Percentiles rank a stretch among this genome's conserved stretches.
These are phyloP conservation scores for Trichoderma sp. DNA, from an alignment of 2,329 filamentous ascomycete genomes.

Conservation along the genomic window DNA sequence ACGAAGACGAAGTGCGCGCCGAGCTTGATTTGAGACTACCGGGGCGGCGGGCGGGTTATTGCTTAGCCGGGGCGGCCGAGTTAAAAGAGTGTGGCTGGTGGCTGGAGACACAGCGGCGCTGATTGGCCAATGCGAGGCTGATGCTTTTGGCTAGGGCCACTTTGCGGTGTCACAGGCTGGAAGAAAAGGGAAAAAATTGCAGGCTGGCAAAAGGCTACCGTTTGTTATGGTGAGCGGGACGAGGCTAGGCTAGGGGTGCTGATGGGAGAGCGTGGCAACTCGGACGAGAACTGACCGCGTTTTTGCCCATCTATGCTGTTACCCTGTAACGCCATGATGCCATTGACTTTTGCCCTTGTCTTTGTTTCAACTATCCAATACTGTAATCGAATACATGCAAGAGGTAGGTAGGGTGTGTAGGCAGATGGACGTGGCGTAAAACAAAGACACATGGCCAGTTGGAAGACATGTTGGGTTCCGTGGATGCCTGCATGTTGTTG, in stretches of 20 bases:
- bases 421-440: neutral
- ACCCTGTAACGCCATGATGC: neutral
- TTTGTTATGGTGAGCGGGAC: slow-evolving; percentile 11
- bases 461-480: neutral
- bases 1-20: slow-evolving; percentile 36
- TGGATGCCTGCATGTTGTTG: slow-evolving; percentile 11
- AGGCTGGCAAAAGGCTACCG: neutral
- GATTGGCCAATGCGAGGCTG: neutral
- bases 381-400: neutral
- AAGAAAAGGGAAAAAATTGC: neutral
- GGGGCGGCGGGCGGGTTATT: slow-evolving; percentile 31
- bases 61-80: slow-evolving; percentile 29
- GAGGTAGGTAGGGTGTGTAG: neutral
- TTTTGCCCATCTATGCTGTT: neutral
- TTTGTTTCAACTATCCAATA: neutral
- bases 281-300: slow-evolving; percentile 7
- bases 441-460: neutral
- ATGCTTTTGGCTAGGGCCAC: slow-evolving; percentile 15
- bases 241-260: neutral
- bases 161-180: slow-evolving; percentile 4
- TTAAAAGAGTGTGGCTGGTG: slow-evolving; percentile 22
- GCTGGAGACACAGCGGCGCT: neutral
- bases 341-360: neutral
- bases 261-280: neutral
- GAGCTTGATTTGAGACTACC: slow-evolving; percentile 39